phyloP scores from a whole-genome alignment of 139 green algal species.

The Chlorella sp. region DNA sequence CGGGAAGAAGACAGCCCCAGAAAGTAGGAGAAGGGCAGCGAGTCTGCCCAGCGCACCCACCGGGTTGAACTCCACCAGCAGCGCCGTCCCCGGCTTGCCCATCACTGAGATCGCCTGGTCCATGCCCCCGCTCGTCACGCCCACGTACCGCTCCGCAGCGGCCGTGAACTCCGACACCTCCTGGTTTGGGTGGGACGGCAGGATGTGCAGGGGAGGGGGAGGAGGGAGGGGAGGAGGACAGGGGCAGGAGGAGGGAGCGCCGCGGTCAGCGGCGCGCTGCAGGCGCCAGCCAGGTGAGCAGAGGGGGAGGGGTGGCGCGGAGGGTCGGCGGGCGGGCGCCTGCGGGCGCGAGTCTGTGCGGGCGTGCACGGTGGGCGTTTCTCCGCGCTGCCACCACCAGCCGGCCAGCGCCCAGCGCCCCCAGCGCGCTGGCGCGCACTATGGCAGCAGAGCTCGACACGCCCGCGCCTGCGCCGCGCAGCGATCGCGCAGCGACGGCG shows the following conservation, averaged over 20 bases:
- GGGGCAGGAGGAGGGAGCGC: no score
- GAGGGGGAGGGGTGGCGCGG: no score
- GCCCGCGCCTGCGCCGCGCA: slow-evolving; percentile 38
- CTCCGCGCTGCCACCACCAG: no score
- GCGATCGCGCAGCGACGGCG: neutral
- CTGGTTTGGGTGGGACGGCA: slow-evolving; percentile 29
- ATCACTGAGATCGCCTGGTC: slow-evolving; percentile 97
- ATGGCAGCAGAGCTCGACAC: slow-evolving; percentile 79
- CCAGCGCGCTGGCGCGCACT: slow-evolving; percentile 82
- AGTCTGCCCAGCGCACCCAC: slow-evolving; percentile 44
- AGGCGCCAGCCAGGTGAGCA: no score
- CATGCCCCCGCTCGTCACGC: slow-evolving; percentile 91
- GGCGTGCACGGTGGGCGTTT: no score
- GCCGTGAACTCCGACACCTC: slow-evolving; percentile 90
- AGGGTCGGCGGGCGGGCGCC: no score
- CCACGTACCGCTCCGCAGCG: slow-evolving; percentile 75
- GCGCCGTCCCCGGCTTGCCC: slow-evolving; percentile 71
- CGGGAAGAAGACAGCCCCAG: neutral
- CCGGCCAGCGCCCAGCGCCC: no score
- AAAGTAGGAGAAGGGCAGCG: no score
- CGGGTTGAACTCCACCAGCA: slow-evolving; percentile 82
- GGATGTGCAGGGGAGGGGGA: slow-evolving; percentile 37
- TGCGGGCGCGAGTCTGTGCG: no score
- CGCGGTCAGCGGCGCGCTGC: no score
- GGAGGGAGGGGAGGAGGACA: slow-evolving; percentile 39